phyloP scores from a whole-genome alignment of 2,329 filamentous ascomycete species.

The Arachnomyces sp. region DNA sequence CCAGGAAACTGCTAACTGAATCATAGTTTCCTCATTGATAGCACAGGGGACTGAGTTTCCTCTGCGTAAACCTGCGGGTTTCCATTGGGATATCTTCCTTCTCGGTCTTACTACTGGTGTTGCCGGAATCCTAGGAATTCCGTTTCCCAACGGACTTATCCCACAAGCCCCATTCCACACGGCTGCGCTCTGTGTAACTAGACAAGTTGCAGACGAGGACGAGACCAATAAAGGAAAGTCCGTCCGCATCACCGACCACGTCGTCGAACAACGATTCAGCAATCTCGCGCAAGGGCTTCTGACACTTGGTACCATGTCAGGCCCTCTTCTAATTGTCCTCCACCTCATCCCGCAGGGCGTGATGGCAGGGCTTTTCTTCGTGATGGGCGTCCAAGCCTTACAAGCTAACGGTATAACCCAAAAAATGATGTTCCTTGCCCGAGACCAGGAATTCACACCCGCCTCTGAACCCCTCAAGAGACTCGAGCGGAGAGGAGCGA shows the following conservation, averaged over 20 bases:
- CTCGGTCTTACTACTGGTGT: slow-evolving; percentile 69
- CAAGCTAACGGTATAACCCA: slow-evolving; percentile 67
- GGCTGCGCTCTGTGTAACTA: slow-evolving; percentile 64
- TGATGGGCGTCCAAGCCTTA: slow-evolving; percentile 74
- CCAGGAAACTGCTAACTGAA: slow-evolving; percentile 7
- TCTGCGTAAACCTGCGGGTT: slow-evolving; percentile 69
- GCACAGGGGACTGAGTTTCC: slow-evolving; percentile 78
- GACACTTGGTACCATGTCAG: slow-evolving; percentile 70
- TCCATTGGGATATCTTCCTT: slow-evolving; percentile 79
- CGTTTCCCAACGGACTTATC: slow-evolving; percentile 75
- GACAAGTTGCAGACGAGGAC: slow-evolving; percentile 46
- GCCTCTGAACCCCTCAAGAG: slow-evolving; percentile 50
- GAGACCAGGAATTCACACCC: slow-evolving; percentile 55
- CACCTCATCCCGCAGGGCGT: slow-evolving; percentile 73
- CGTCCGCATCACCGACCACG: slow-evolving; percentile 53
- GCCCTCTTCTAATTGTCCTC: slow-evolving; percentile 63
- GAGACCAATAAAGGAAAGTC: slow-evolving; percentile 52
- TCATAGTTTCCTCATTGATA: slow-evolving; percentile 66
- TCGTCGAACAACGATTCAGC: slow-evolving; percentile 64
- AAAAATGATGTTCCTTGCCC: slow-evolving; percentile 62
- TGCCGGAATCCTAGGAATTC: slow-evolving; percentile 66
- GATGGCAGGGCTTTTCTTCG: slow-evolving; percentile 72
- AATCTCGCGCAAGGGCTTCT: slow-evolving; percentile 71
- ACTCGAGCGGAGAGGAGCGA: slow-evolving; percentile 53
- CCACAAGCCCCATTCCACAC: slow-evolving; percentile 80